Percentiles rank a stretch among this genome's conserved stretches.
These are phyloP conservation scores for Macadamia tetraphylla DNA, from an alignment of 164 flowering plant species.

Conservation along the genomic window DNA sequence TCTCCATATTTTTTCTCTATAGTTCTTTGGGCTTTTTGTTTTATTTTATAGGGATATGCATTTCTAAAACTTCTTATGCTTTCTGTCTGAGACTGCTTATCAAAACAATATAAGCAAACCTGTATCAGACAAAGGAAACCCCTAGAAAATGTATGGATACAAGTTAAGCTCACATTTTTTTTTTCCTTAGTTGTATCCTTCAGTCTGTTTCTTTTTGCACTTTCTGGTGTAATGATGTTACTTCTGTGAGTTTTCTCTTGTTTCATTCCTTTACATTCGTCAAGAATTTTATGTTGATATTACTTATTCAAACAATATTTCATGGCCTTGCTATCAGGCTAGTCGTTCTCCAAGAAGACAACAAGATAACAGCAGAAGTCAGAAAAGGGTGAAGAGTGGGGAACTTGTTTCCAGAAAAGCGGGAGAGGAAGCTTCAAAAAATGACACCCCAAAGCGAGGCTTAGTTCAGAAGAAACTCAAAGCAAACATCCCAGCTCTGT, in stretches of 20 bases:
- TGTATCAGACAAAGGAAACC: constrained; percentile 11
- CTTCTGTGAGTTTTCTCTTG: neutral
- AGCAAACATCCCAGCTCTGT: constrained; percentile 7
- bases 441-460: constrained; percentile 8
- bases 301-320: neutral
- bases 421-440: constrained; percentile 5
- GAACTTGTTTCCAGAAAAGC: neutral
- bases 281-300: neutral
- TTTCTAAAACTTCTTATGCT: too few relatives aligned
- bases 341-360: neutral
- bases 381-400: neutral
- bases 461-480: constrained; percentile 1
- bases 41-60: too few relatives aligned
- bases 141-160: neutral
- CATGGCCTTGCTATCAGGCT: neutral
- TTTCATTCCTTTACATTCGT: neutral
- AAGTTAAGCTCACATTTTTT: neutral
- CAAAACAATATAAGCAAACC: neutral
- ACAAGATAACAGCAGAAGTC: neutral
- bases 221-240: neutral
- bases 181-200: too few relatives aligned
- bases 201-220: too few relatives aligned
- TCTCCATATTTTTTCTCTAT: too few relatives aligned
- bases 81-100: neutral
- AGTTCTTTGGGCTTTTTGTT: too few relatives aligned